Evolutionary conservation across 257 asterid species (phyloP).

Genomic region (Verbena officinalis): DNA sequence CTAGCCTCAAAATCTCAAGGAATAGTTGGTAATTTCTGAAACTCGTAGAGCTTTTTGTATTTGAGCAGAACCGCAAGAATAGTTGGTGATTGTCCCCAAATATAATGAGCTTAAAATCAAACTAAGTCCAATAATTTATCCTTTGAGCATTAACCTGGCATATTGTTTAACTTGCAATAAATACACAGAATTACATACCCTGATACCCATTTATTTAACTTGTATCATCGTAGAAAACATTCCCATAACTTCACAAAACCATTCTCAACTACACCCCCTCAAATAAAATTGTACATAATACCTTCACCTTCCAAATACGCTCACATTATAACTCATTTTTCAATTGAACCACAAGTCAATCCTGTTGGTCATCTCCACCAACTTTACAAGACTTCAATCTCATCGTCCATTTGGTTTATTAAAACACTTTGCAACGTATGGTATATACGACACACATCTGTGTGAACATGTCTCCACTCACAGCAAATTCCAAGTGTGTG

Average conservation of each 20-base stretch:
- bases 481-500: conserved; percentile 21
- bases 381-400: background rate
- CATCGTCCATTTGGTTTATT: conserved; percentile 7
- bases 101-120: too few species aligned
- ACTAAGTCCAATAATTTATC: too few species aligned
- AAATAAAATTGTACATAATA: too few species aligned
- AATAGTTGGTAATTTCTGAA: too few species aligned
- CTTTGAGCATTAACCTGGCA: background rate
- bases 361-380: background rate
- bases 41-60: too few species aligned
- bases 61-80: too few species aligned
- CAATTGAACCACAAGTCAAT: background rate
- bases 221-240: background rate
- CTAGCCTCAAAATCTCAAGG: too few species aligned
- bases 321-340: background rate
- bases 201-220: too few species aligned
- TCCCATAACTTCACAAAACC: background rate
- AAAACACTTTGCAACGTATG: background rate
- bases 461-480: too few species aligned
- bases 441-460: background rate
- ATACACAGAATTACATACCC: background rate
- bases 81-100: background rate
- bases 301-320: background rate
- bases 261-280: background rate
- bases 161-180: background rate